Evolutionary conservation across 164 flowering plant genomes (phyloP).

Genomic region (Annona squamosa): DNA sequence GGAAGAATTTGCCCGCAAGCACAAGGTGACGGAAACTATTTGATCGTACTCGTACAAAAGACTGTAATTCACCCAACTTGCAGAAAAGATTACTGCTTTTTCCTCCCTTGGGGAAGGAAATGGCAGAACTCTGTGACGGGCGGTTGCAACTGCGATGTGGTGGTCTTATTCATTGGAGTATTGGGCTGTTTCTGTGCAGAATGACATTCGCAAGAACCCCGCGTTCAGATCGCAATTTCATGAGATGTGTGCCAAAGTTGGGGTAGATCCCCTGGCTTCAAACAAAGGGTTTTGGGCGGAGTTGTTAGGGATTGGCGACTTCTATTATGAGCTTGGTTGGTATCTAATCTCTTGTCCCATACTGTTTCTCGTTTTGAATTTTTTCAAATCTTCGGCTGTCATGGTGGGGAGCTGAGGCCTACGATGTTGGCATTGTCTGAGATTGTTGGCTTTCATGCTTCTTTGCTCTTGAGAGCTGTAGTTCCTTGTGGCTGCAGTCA

Average conservation of each 20-base stretch:
- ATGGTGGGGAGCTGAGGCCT: neutral
- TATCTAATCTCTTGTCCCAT: constrained; percentile 8
- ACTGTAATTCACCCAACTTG: neutral
- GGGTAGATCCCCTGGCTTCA: constrained; percentile 94
- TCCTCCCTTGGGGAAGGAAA: neutral
- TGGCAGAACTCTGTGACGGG: neutral
- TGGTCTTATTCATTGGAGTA: neutral
- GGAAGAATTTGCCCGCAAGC: constrained; percentile 94
- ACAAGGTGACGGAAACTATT: constrained; percentile 48
- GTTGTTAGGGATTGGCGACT: constrained; percentile 95
- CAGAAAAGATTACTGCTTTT: neutral
- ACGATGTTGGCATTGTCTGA: neutral
- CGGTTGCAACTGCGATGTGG: neutral
- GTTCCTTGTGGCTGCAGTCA: neutral
- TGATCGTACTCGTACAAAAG: neutral
- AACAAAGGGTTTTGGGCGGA: constrained; percentile 99
- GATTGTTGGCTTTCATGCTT: neutral
- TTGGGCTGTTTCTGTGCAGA: constrained; percentile 38
- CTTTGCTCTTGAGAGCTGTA: neutral
- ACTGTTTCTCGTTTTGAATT: neutral
- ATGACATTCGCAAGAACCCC: constrained; percentile 95
- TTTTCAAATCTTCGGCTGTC: neutral
- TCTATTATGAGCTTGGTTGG: constrained; percentile 95
- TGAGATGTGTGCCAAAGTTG: constrained; percentile 98
- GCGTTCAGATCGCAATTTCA: constrained; percentile 91